These are phyloP conservation scores for Coleophoma eucalyptorum DNA, from an alignment of 2,329 filamentous ascomycete species.

Conservation along the genomic window DNA sequence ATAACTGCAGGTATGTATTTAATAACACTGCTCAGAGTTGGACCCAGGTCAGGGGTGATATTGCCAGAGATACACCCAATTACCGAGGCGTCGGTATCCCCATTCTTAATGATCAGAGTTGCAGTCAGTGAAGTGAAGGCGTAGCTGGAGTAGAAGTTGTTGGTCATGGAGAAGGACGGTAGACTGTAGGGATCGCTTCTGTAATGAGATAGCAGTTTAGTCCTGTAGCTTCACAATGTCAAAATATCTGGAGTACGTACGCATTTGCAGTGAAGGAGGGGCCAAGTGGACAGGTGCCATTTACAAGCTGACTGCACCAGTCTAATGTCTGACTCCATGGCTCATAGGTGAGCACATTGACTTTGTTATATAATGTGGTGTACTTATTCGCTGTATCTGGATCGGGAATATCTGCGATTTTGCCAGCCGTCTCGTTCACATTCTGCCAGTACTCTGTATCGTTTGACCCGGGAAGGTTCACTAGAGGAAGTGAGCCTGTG, in stretches of 20 bases:
- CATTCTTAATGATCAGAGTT: constrained; percentile 71
- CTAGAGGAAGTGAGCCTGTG: constrained; percentile 60
- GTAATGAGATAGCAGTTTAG: constrained; percentile 4
- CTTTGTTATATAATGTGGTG: constrained; percentile 69
- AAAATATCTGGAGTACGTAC: constrained; percentile 28
- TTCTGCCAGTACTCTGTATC: constrained; percentile 59
- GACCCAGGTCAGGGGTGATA: constrained; percentile 79
- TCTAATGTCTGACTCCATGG: constrained; percentile 52
- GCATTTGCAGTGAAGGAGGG: constrained; percentile 64
- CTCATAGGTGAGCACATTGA: constrained; percentile 75
- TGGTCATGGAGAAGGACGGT: constrained; percentile 69
- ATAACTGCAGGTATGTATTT: constrained; percentile 75
- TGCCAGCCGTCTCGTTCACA: constrained; percentile 57
- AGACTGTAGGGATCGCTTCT: constrained; percentile 42
- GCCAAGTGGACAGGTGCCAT: constrained; percentile 67
- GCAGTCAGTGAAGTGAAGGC: constrained; percentile 79
- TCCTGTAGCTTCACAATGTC: background rate
- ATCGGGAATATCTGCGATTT: constrained; percentile 55
- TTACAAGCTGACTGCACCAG: constrained; percentile 66
- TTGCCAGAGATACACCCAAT: constrained; percentile 80
- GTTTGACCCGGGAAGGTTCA: constrained; percentile 55
- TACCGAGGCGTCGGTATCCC: constrained; percentile 56
- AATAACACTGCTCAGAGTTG: constrained; percentile 62
- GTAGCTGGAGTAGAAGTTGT: constrained; percentile 78
- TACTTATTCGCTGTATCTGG: constrained; percentile 41